Evolutionary conservation across 352 stramenopile species (phyloP).

Genomic region (Phytopythium sindhum): DNA sequence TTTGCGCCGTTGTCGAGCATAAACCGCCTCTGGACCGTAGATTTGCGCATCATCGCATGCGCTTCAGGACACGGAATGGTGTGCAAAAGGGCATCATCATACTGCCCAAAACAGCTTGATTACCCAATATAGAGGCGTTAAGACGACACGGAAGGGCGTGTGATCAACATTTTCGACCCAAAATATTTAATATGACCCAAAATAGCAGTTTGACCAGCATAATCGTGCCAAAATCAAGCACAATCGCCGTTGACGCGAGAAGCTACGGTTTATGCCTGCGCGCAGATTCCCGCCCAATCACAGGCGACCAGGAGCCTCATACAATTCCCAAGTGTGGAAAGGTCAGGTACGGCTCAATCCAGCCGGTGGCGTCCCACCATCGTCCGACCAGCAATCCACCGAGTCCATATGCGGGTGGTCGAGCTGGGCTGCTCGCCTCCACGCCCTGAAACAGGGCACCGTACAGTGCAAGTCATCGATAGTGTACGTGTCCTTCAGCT

Average conservation of each 20-base stretch:
- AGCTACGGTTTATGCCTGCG: background rate
- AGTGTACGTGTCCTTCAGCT: too few species aligned
- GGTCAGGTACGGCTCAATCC: too few species aligned
- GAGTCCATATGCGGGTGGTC: too few species aligned
- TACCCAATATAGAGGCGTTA: background rate
- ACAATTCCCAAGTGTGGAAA: background rate
- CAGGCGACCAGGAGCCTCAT: background rate
- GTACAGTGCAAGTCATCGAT: too few species aligned
- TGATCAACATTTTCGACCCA: background rate
- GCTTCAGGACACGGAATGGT: background rate
- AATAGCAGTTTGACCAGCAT: background rate
- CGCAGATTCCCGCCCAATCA: background rate
- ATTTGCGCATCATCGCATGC: background rate
- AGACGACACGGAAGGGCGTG: background rate
- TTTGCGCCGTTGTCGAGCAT: background rate
- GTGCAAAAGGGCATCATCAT: background rate
- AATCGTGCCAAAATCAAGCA: background rate
- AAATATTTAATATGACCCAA: background rate
- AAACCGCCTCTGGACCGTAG: background rate
- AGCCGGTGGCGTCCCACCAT: too few species aligned
- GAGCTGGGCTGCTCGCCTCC: too few species aligned
- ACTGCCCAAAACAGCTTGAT: background rate
- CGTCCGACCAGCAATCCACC: too few species aligned
- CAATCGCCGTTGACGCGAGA: background rate
- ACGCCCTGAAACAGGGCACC: too few species aligned